Percentiles rank a stretch among this genome's conserved stretches.
Conservation (phyloP, 2,329 filamentous ascomycete genomes). For the Fusarium tuaranense region DNA sequence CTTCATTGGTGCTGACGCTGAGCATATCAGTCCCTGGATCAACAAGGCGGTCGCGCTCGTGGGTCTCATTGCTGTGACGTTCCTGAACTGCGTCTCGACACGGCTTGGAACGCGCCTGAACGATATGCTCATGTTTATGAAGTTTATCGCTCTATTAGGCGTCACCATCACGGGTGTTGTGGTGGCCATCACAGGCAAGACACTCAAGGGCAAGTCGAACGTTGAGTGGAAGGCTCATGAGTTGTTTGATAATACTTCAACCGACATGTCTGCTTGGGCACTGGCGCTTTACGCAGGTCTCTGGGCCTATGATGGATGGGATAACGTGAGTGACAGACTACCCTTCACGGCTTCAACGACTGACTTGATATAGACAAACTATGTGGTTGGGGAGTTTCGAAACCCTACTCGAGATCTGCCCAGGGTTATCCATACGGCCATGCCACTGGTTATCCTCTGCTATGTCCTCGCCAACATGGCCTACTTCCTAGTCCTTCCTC, state of each 20-base stretch:
- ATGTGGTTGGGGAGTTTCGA: slow-evolving; percentile 96
- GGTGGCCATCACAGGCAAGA: slow-evolving; percentile 87
- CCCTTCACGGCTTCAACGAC: not conserved
- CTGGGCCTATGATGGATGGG: slow-evolving; percentile 99
- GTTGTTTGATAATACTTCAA: slow-evolving; percentile 91
- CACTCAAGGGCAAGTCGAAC: slow-evolving; percentile 79
- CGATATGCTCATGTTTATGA: slow-evolving; percentile 96
- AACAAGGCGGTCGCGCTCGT: slow-evolving; percentile 87
- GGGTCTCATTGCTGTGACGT: slow-evolving; percentile 80
- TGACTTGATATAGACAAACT: slow-evolving; percentile 79
- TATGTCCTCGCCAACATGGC: slow-evolving; percentile 93
- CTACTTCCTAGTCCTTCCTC: slow-evolving; percentile 93
- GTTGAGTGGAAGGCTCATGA: slow-evolving; percentile 86
- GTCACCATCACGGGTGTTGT: slow-evolving; percentile 91
- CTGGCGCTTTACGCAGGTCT: slow-evolving; percentile 94
- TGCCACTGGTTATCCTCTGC: slow-evolving; percentile 90
- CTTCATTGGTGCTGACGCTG: slow-evolving; percentile 86
- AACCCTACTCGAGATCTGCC: slow-evolving; percentile 91
- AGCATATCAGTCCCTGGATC: slow-evolving; percentile 85
- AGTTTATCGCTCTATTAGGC: slow-evolving; percentile 89
- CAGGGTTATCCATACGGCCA: slow-evolving; percentile 94
- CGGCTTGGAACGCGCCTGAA: slow-evolving; percentile 87
- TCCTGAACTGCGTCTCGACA: slow-evolving; percentile 92
- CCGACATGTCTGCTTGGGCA: slow-evolving; percentile 86
- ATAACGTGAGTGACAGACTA: slow-evolving; percentile 77